Percentiles rank a stretch among this genome's conserved stretches.
Conservation (phyloP, 2,329 filamentous ascomycete species). For the Mycosphaerella arachidis region DNA sequence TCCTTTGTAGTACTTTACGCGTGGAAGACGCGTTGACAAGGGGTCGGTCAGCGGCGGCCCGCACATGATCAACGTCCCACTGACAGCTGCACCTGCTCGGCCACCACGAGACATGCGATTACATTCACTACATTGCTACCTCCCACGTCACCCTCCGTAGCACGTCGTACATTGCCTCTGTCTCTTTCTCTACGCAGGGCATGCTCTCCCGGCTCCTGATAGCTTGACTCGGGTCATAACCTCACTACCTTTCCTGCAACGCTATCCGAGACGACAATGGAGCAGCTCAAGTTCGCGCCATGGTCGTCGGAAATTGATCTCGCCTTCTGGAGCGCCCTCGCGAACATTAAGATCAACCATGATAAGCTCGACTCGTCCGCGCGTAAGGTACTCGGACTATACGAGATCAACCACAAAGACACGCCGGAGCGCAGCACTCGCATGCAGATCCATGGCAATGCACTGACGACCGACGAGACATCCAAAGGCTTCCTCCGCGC, state of each 20-base stretch:
- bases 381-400: slow-evolving; percentile 78
- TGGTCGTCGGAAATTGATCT: slow-evolving; percentile 94
- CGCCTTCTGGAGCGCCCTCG: slow-evolving; percentile 90
- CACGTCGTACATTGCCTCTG: too few relatives aligned
- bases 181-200: too few relatives aligned
- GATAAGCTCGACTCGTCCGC: slow-evolving; percentile 95
- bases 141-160: background rate
- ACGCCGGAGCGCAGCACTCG: slow-evolving; percentile 71
- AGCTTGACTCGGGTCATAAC: too few relatives aligned
- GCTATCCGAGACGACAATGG: slow-evolving; percentile 13
- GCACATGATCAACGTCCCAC: background rate
- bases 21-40: background rate
- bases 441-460: slow-evolving; percentile 85
- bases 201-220: too few relatives aligned
- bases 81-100: background rate
- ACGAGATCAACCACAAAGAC: slow-evolving; percentile 73
- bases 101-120: background rate
- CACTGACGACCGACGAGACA: slow-evolving; percentile 75
- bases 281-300: slow-evolving; percentile 68
- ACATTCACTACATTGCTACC: background rate
- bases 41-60: background rate
- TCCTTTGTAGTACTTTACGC: background rate
- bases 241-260: too few relatives aligned
- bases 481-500: slow-evolving; percentile 71
- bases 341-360: slow-evolving; percentile 89